phyloP scores from a whole-genome alignment of 768 basidiomycete genomes.

The Macrocybe gigantea region DNA sequence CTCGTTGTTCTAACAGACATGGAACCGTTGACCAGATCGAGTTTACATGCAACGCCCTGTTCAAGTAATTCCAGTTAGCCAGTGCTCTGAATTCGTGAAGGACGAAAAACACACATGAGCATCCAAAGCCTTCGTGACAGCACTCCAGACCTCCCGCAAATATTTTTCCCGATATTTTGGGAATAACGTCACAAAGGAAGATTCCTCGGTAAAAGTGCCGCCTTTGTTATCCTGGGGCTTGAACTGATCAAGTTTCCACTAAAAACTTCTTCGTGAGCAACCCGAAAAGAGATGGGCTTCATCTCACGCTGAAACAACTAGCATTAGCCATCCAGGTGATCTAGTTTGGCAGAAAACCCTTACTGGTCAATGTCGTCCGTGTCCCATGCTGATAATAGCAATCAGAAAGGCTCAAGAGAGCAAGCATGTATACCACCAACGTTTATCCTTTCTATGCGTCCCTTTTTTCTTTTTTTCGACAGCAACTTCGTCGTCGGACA shows the following conservation, averaged over 20 bases:
- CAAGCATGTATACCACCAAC: conserved; percentile 39
- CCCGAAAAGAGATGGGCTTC: background rate
- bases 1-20: conserved; percentile 97
- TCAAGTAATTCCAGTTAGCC: background rate
- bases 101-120: conserved; percentile 47
- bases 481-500: conserved; percentile 39
- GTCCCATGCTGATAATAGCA: conserved; percentile 76
- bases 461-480: conserved; percentile 74
- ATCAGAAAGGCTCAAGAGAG: conserved; percentile 11
- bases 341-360: conserved; percentile 24
- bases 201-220: conserved; percentile 89
- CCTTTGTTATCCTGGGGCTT: conserved; percentile 67
- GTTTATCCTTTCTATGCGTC: conserved; percentile 90
- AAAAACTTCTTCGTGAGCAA: background rate
- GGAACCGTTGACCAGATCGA: conserved; percentile 93
- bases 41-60: conserved; percentile 84
- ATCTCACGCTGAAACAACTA: conserved; percentile 35
- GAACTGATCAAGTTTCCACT: conserved; percentile 93
- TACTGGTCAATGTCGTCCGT: conserved; percentile 99
- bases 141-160: conserved; percentile 90
- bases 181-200: conserved; percentile 96
- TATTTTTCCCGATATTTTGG: conserved; percentile 99
- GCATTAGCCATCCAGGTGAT: conserved; percentile 1
- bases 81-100: background rate
- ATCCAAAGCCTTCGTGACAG: conserved; percentile 81